Percentiles rank a stretch among this genome's conserved stretches.
These are phyloP conservation scores for Hordeum marinum DNA, from an alignment of 176 grass and related monocot genomes.

Conservation along the genomic window DNA sequence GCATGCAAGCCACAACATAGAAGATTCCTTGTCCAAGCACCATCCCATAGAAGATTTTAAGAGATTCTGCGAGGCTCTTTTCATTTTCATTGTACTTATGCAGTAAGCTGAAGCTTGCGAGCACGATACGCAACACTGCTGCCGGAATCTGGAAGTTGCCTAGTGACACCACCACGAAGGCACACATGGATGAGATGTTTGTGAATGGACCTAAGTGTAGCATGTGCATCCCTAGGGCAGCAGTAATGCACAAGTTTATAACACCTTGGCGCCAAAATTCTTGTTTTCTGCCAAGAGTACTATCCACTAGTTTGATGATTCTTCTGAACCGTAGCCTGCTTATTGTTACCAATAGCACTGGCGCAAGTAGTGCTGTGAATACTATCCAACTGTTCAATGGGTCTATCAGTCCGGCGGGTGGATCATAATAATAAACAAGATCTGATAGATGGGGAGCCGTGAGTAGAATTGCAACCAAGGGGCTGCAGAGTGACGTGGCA, in stretches of 20 bases:
- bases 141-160: constrained; percentile 20
- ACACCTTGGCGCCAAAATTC: background rate
- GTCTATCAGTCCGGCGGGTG: no score
- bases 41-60: background rate
- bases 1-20: background rate
- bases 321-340: background rate
- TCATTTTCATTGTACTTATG: background rate
- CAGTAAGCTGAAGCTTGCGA: background rate
- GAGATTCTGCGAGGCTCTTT: background rate
- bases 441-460: background rate
- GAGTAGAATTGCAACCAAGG: background rate
- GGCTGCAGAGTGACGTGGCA: background rate
- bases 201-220: background rate
- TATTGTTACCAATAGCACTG: background rate
- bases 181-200: no score
- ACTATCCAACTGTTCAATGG: background rate
- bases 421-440: no score
- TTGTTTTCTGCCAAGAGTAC: background rate
- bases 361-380: background rate
- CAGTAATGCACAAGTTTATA: background rate
- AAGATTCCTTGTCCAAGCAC: constrained; percentile 18
- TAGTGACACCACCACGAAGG: background rate
- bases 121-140: background rate
- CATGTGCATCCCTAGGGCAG: background rate
- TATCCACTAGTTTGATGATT: background rate